Percentiles rank a stretch among this genome's conserved stretches.
Evolutionary conservation across 2,329 filamentous ascomycete genomes (phyloP).

Genomic region (Aaosphaeria arxii): DNA sequence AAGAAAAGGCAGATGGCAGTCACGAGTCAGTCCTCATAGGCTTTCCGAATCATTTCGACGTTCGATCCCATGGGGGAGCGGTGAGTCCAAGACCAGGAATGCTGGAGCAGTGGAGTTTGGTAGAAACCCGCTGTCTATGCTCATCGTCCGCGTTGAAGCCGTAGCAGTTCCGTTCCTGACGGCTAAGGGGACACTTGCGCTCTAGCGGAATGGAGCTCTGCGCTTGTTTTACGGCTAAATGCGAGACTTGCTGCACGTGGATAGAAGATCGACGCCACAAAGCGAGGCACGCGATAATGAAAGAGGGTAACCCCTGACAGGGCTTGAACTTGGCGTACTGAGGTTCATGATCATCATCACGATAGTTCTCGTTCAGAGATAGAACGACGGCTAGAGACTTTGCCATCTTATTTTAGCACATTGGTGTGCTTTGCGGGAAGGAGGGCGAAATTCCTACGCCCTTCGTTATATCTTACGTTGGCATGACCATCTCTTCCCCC

Average conservation of each 20-base stretch:
- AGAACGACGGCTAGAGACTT: too few relatives aligned
- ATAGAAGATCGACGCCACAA: conserved; percentile 9
- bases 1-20: not conserved
- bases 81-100: not conserved
- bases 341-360: too few relatives aligned
- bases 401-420: too few relatives aligned
- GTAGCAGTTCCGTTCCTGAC: not conserved
- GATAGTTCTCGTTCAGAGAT: too few relatives aligned
- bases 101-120: not conserved
- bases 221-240: conserved; percentile 14
- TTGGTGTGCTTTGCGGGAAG: too few relatives aligned
- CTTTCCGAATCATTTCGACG: not conserved
- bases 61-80: not conserved
- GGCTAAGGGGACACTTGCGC: not conserved
- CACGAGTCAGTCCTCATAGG: not conserved
- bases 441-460: too few relatives aligned
- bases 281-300: not conserved
- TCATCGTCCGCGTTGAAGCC: not conserved
- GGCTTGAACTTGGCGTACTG: too few relatives aligned
- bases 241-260: conserved; percentile 9
- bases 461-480: too few relatives aligned
- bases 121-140: conserved; percentile 1
- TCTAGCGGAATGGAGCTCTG: conserved; percentile 1
- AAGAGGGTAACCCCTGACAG: too few relatives aligned
- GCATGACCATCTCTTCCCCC: too few relatives aligned